Evolutionary conservation across 225 moss, liverwort and hornwort genomes (phyloP), one percentile per base, ranked within the genome.

Genomic region (Anthoceros angustus): DNA sequence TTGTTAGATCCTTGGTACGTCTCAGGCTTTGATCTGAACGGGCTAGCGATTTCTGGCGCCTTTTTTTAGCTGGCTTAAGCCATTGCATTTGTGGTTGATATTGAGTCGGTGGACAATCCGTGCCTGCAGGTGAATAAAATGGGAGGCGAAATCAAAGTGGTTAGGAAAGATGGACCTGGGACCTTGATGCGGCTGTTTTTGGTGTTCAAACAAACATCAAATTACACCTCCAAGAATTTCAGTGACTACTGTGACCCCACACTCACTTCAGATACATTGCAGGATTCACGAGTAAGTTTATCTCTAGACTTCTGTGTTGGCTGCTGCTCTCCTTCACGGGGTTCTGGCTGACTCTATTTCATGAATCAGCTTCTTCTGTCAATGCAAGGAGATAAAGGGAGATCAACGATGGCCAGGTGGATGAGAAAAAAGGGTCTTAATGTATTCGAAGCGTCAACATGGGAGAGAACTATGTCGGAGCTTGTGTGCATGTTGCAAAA

Each of bases 1-100:
- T 92, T 69, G 92, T 92, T 62, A 84, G 84, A 63, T 92, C 92
- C 48, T 69, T 92, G 84, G 92, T 92, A 64, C 39, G 73, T 40
- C 61, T 15, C 32, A 32, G 50, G 50, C 72, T 60, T 55, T 67
- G 61, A 2, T 26, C 66, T 16, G 42, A 45, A 45, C 45, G 66
- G 66, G 39, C 45, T 63, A 12, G 14, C 39, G 63, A 63, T 14
- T 25, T 39, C 21, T 14, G 26, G 63, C 10, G 62, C 63, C 12
- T 15, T 48, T 2, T 5, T 18, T 48, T 48, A 5, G 12, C 1
- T 48, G 46, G 5, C 46, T 18, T 48, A 12, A 24, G 32, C 25
- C 40, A 38, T 0, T 18, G 48, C 62, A 62, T 18, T 21, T 55
- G 32, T 32, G 32, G 32, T 4, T 32, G 32, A 32, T 32, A 4